Percentiles rank a stretch among this genome's conserved stretches.
These are phyloP conservation scores for Tulasnella sp. DNA, from an alignment of 768 basidiomycete species.

Conservation along the genomic window DNA sequence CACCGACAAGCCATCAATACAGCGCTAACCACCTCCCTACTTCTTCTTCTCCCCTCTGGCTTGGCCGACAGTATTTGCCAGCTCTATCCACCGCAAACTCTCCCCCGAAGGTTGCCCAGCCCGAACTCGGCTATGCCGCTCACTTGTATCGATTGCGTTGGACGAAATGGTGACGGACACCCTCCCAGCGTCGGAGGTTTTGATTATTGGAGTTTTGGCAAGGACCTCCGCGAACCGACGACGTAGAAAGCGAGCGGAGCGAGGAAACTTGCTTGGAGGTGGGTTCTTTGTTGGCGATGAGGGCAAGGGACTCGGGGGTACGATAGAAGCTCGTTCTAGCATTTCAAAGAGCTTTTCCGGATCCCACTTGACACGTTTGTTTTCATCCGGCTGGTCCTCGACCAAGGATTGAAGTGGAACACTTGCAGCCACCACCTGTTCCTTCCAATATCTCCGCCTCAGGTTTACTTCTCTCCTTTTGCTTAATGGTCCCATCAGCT, in stretches of 20 bases:
- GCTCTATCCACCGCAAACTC: neutral
- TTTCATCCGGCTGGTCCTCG: slow-evolving; percentile 43
- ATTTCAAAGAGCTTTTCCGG: neutral
- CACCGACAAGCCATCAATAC: neutral
- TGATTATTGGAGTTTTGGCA: neutral
- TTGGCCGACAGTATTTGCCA: neutral
- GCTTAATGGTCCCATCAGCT: slow-evolving; percentile 60
- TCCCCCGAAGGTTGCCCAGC: neutral
- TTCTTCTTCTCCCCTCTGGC: neutral
- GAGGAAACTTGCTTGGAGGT: neutral
- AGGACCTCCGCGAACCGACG: neutral
- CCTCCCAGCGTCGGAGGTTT: neutral
- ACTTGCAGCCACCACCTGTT: slow-evolving; percentile 38
- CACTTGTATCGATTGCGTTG: neutral
- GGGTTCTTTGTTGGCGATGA: neutral
- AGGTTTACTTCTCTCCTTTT: slow-evolving; percentile 71
- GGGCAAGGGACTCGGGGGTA: neutral
- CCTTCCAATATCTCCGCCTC: slow-evolving; percentile 59
- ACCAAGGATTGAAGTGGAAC: slow-evolving; percentile 59
- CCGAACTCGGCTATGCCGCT: neutral
- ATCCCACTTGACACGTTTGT: neutral
- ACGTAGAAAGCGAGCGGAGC: neutral
- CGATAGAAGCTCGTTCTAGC: neutral
- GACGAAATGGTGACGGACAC: neutral
- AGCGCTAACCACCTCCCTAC: neutral